Evolutionary conservation across 768 basidiomycete genomes (phyloP), one percentile per base, ranked within the genome.

Genomic region (Galerina sulciceps): DNA sequence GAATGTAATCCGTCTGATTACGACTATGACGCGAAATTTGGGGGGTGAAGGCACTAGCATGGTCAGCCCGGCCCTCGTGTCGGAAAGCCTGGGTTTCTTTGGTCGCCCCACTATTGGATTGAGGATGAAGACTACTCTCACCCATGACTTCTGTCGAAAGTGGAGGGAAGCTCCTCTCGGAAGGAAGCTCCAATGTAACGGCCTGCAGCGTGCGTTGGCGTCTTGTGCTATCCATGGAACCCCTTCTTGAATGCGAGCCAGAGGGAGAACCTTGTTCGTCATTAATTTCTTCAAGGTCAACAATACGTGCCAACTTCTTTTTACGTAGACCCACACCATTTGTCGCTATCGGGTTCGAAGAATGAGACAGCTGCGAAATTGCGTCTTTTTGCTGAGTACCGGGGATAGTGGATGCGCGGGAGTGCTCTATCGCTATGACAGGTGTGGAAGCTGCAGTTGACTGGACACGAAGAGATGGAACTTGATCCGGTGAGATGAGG

Each of bases 251-350:
- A 61, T 78, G 77, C 11, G 65, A 60, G 3, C 60, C 55, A 23
- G 65, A 67, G 51, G 60, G 61, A 10, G 69, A 64, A 53, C 66
- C 68, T 13, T 63, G 65, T 35, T 79, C 78, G 59, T 75, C 80
- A 31, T 71, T 67, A 22, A 77, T 79, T n/a, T 74, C 83, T 64
- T 89, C 86, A 53, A 94, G 76, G 63, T 93, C 86, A 18, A 95
- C 93, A 53, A 95, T 89, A 14, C 93, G 87, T 67, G 87, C 91
- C 50, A 76, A 73, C 71, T 84, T 89, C 73, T 86, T 88, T 57
- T 80, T 80, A 58, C 82, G 81, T 37, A 81, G 82, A 3, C 74
- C 75, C 18, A 74, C 73, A n/a, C 52, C 26, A n/a, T 41, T 46
- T 26, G 56, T 22, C 35, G 47, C 75, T 26, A 78, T 76, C 22